Evolutionary conservation across 768 basidiomycete species (phyloP).

Genomic region (Collybia mongolica): DNA sequence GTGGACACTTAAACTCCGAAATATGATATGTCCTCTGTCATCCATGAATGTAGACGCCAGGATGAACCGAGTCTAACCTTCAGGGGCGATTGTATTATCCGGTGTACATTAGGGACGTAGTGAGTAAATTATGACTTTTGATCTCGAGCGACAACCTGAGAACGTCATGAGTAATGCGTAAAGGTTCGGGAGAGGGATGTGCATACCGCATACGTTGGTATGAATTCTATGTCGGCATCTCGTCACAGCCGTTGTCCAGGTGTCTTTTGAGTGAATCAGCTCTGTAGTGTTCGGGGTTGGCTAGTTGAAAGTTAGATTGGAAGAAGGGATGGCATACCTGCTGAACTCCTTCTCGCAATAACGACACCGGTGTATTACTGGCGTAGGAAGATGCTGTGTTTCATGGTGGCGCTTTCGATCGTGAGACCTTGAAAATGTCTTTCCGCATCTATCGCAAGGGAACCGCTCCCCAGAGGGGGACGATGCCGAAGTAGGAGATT

Average conservation of each 20-base stretch:
- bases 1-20: slow-evolving; percentile 7
- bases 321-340: slow-evolving; percentile 34
- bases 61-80: slow-evolving; percentile 2
- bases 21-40: slow-evolving; percentile 1
- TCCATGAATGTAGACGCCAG: slow-evolving; percentile 8
- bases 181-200: too few species aligned
- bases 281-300: slow-evolving; percentile 7
- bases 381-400: slow-evolving; percentile 66
- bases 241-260: slow-evolving; percentile 62
- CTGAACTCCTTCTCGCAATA: slow-evolving; percentile 80
- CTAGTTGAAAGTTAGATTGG: slow-evolving; percentile 9
- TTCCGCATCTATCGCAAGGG: slow-evolving; percentile 72
- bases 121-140: slow-evolving; percentile 16
- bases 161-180: slow-evolving; percentile 2
- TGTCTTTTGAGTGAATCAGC: slow-evolving; percentile 72
- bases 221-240: slow-evolving; percentile 19
- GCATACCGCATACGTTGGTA: too few species aligned
- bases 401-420: slow-evolving; percentile 83
- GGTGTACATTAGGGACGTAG: slow-evolving; percentile 9
- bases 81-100: slow-evolving; percentile 5
- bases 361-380: slow-evolving; percentile 66
- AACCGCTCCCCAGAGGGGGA: slow-evolving; percentile 60
- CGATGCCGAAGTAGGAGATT: slow-evolving; percentile 33
- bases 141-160: slow-evolving; percentile 13
- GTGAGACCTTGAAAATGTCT: slow-evolving; percentile 78